Percentiles rank a stretch among this genome's conserved stretches.
phyloP scores from a whole-genome alignment of 345 rosid species.

The Cardamine resedifolia region DNA sequence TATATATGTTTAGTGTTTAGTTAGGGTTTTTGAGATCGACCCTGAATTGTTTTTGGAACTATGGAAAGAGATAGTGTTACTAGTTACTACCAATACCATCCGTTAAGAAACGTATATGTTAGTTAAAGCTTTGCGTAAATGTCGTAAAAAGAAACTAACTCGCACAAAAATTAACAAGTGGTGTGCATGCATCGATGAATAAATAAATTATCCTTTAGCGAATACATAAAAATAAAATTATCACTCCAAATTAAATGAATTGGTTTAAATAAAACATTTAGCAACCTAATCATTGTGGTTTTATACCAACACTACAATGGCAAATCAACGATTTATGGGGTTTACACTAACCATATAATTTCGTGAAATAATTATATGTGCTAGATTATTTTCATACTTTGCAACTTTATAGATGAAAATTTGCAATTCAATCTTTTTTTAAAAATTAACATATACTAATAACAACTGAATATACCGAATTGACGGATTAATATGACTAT shows the following conservation, averaged over 20 bases:
- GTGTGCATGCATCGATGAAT: constrained; percentile 35
- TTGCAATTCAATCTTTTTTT: background rate
- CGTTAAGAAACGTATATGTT: constrained; percentile 33
- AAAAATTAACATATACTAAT: too few relatives aligned
- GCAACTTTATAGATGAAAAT: background rate
- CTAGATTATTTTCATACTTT: background rate
- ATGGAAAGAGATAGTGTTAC: constrained; percentile 6
- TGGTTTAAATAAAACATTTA: background rate
- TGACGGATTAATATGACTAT: background rate
- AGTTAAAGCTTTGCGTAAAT: constrained; percentile 35
- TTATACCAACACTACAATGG: background rate
- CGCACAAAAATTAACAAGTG: constrained; percentile 28
- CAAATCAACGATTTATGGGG: background rate
- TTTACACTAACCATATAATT: background rate
- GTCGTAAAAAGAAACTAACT: constrained; percentile 22
- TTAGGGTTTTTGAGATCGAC: background rate
- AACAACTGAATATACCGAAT: too few relatives aligned
- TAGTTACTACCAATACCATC: constrained; percentile 32
- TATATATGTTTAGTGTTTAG: too few relatives aligned
- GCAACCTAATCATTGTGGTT: background rate
- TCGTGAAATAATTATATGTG: background rate
- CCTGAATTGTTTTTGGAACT: background rate
- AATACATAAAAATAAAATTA: too few relatives aligned
- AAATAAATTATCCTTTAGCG: background rate
- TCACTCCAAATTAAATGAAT: background rate